These are phyloP conservation scores for Gillenia trifoliata DNA, from an alignment of 306 rosid species.

Conservation along the genomic window DNA sequence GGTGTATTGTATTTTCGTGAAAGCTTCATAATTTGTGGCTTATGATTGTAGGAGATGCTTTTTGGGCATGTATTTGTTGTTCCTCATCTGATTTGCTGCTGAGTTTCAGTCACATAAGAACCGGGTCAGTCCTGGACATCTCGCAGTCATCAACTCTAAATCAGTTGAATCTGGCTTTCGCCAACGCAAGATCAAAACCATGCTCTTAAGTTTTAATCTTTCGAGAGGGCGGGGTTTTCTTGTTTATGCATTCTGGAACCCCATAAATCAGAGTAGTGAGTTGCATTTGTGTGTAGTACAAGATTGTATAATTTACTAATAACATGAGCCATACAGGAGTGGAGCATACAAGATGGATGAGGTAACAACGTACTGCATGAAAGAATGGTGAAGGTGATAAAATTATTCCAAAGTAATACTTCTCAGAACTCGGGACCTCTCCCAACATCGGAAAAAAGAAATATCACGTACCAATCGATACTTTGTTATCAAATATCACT, in stretches of 20 bases:
- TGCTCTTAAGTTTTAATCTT: background rate
- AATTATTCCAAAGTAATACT: background rate
- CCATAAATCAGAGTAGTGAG: background rate
- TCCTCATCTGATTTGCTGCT: background rate
- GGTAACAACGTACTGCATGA: background rate
- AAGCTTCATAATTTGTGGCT: constrained; percentile 16
- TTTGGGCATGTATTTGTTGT: background rate
- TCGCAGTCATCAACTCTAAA: background rate
- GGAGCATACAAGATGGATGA: too few relatives aligned
- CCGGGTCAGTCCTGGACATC: background rate
- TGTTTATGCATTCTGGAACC: background rate
- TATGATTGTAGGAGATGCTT: constrained; percentile 3
- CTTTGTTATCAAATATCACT: too few relatives aligned
- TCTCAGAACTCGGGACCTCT: too few relatives aligned
- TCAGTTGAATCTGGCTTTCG: background rate
- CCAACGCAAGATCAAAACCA: background rate
- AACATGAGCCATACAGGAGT: background rate
- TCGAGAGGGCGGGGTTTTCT: background rate
- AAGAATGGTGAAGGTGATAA: background rate
- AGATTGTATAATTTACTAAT: background rate
- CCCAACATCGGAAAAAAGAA: too few relatives aligned
- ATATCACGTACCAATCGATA: too few relatives aligned
- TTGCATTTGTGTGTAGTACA: background rate
- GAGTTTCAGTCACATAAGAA: background rate
- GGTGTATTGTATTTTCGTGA: constrained; percentile 19